These are phyloP conservation scores for Polytolypa hystricis DNA, from an alignment of 2,329 filamentous ascomycete species.

Conservation along the genomic window DNA sequence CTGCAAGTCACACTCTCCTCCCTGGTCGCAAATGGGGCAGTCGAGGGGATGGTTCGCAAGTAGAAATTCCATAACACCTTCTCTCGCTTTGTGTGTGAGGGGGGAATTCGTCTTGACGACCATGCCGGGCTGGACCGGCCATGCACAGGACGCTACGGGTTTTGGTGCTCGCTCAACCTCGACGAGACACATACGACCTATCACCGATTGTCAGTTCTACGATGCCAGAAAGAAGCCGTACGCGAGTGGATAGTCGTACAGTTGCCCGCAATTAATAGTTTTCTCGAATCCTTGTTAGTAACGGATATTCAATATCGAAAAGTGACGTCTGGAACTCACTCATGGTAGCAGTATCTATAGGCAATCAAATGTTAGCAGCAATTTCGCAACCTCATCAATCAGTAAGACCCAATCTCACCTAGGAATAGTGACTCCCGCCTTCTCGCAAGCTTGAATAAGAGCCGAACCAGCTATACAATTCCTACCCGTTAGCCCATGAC, in stretches of 20 bases:
- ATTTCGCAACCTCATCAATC: slow-evolving; percentile 6
- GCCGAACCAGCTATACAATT: slow-evolving; percentile 68
- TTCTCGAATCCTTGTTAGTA: slow-evolving; percentile 42
- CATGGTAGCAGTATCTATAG: slow-evolving; percentile 91
- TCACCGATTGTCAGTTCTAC: slow-evolving; percentile 5
- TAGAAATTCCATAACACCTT: slow-evolving; percentile 98
- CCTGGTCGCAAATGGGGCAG: slow-evolving; percentile 96
- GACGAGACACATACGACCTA: slow-evolving; percentile 87
- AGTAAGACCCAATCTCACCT: slow-evolving; percentile 45
- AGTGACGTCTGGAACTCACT: slow-evolving; percentile 47
- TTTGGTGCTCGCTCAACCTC: slow-evolving; percentile 95
- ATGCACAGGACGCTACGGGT: slow-evolving; percentile 94
- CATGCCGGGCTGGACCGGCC: slow-evolving; percentile 98
- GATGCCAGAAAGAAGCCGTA: too few species aligned
- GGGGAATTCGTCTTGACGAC: slow-evolving; percentile 97
- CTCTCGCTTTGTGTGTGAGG: slow-evolving; percentile 90
- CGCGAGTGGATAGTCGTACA: too few species aligned
- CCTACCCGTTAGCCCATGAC: slow-evolving; percentile 17
- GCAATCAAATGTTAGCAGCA: too few species aligned
- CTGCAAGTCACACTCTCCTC: slow-evolving; percentile 97
- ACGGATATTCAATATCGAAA: slow-evolving; percentile 1
- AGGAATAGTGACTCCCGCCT: slow-evolving; percentile 81
- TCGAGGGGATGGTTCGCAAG: slow-evolving; percentile 93
- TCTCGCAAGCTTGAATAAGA: slow-evolving; percentile 97
- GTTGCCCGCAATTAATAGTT: slow-evolving; percentile 98